Evolutionary conservation across 192 early-diverging fungal species (phyloP), one percentile per base, ranked within the genome.

Genomic region (Dispira simplex): DNA sequence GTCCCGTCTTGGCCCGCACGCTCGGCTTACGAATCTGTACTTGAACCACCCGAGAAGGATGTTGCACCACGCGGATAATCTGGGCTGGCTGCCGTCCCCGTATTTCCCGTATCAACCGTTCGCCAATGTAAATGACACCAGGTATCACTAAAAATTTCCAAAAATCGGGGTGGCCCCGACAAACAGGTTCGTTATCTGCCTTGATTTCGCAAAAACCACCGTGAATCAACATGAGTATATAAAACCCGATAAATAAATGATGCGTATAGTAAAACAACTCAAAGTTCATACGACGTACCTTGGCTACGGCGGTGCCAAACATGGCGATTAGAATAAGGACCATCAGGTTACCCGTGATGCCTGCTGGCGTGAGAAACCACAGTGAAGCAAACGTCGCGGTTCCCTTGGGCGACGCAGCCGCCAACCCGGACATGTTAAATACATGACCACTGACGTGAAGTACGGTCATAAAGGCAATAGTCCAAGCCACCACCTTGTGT

Each of bases 221-320:
- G 63, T 92, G 90, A 57, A 90, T 75, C 60, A 87, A 84, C 47
- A 88, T 76, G 44, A 80, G 67, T 21, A 78, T 70, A 72, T 84
- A 82, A 67, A 79, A 88, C 11, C 79, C 67, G 44, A 90, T 65
- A 65, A 83, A 85, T 16, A 89, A 74, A 65, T 92, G 88, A 73
- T 92, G 90, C 54, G 78, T 75, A 68, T 79, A 87, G 78, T 87
- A 90, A 70, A 92, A 90, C 56, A 78, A 46, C 75, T 92, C 87
- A 72, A 87, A 90, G 28, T 84, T 63, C 47, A 68, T 68, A 46
- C 72, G 72, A 46, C 85, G 75, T 46, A 85, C 72, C 20, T 57
- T 46, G 18, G 74, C 67, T 20, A 79, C 73, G 4, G 88, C 77
- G 1, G 82, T 77, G 28, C 66, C 67, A 45, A 79, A 71, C 56